Percentiles rank a stretch among this genome's conserved stretches.
These are phyloP conservation scores for Leptomonas pyrrhocoris DNA, from an alignment of 208 protist genomes.

Conservation along the genomic window DNA sequence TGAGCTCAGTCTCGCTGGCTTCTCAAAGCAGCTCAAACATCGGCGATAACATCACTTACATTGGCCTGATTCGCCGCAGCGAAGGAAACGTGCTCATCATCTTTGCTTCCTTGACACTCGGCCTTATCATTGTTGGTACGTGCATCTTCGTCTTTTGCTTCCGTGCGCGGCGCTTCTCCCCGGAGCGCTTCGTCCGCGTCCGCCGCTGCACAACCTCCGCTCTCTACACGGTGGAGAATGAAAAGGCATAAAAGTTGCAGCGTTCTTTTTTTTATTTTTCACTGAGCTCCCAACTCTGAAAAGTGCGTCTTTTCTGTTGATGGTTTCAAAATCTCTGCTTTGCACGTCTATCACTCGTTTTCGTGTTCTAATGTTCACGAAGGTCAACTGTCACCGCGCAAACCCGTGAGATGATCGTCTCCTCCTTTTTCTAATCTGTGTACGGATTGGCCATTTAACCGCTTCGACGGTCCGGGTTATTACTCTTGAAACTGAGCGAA, in stretches of 20 bases:
- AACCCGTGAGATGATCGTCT: no score
- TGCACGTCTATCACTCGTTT: no score
- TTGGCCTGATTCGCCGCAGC: constrained; percentile 30
- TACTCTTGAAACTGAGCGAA: no score
- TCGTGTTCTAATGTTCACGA: no score
- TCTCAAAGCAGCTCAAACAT: constrained; percentile 3
- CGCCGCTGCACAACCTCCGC: constrained; percentile 15
- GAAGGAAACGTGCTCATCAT: constrained; percentile 44
- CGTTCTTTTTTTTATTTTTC: no score
- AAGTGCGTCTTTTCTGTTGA: no score
- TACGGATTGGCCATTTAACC: no score
- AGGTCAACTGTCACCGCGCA: no score
- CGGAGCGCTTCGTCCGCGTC: constrained; percentile 34
- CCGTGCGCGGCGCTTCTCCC: constrained; percentile 19
- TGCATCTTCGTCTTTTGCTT: constrained; percentile 26
- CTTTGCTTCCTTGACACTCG: constrained; percentile 42
- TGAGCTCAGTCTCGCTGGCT: background rate
- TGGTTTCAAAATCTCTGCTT: no score
- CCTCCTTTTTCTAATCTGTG: no score
- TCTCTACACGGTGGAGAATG: background rate
- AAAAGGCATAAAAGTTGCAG: background rate
- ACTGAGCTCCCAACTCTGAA: no score
- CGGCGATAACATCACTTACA: constrained; percentile 15
- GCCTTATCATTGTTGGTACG: constrained; percentile 35
- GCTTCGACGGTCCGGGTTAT: no score